Conservation (phyloP, 2,329 filamentous ascomycete species). For the Calonectria fujianensis region DNA sequence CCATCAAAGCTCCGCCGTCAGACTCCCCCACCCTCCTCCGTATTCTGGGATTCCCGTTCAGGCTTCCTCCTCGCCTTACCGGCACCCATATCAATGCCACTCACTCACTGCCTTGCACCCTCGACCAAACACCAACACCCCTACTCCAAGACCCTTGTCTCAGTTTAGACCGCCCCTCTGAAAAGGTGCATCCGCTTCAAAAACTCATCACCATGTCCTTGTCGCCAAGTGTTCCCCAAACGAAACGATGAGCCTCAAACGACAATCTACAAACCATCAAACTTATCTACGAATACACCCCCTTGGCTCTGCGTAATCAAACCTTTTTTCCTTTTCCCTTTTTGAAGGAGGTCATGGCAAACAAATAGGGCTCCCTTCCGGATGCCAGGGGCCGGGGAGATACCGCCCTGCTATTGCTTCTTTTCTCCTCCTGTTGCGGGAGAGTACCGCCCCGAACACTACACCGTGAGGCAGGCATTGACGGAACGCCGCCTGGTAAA, state of each 20-base stretch:
- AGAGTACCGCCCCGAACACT: conserved; percentile 14
- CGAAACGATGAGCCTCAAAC: conserved; percentile 18
- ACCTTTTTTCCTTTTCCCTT: neutral
- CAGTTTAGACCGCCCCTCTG: conserved; percentile 19
- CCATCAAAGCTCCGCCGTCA: conserved; percentile 31
- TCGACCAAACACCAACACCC: conserved; percentile 1
- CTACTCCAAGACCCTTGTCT: conserved; percentile 8
- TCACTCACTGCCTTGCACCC: conserved; percentile 28
- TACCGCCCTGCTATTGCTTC: conserved; percentile 40
- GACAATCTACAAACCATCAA: conserved; percentile 32
- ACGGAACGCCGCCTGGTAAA: conserved; percentile 46
- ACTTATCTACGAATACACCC: conserved; percentile 32
- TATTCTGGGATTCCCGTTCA: conserved; percentile 12
- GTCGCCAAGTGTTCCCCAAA: conserved; percentile 21
- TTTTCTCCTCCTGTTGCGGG: conserved; percentile 24
- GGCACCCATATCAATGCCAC: conserved; percentile 17
- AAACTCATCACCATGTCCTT: conserved; percentile 15
- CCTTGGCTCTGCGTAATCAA: conserved; percentile 26
- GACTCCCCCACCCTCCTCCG: conserved; percentile 26
- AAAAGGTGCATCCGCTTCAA: conserved; percentile 5
- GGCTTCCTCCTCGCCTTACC: conserved; percentile 26
- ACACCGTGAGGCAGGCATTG: conserved; percentile 35
- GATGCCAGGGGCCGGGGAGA: conserved; percentile 40
- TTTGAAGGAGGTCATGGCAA: conserved; percentile 32
- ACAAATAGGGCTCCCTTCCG: conserved; percentile 48